Evolutionary conservation across 768 basidiomycete genomes (phyloP).

Genomic region (Tricholoma terreum): DNA sequence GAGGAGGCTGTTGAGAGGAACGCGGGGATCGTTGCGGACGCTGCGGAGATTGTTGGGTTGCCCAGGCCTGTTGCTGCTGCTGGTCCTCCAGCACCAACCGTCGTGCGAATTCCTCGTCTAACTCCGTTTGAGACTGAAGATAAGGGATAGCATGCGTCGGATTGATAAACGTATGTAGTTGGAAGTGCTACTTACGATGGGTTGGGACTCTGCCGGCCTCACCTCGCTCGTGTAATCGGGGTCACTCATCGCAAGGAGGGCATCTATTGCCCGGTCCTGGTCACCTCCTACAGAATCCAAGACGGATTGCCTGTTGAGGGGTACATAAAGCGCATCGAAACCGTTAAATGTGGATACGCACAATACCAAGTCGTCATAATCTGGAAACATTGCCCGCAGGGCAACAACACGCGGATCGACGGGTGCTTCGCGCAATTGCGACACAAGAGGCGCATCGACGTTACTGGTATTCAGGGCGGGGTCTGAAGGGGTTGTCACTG

Average conservation of each 20-base stretch:
- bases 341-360: conserved; percentile 27
- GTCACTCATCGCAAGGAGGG: conserved; percentile 82
- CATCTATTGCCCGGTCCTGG: conserved; percentile 74
- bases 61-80: conserved; percentile 35
- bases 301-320: conserved; percentile 52
- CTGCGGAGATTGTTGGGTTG: conserved; percentile 23
- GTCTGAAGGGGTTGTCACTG: background rate
- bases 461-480: background rate
- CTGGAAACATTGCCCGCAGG: conserved; percentile 72
- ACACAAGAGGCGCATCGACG: background rate
- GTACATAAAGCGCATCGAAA: background rate
- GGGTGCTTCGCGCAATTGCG: conserved; percentile 20
- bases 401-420: conserved; percentile 49
- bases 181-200: conserved; percentile 24
- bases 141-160: background rate
- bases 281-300: conserved; percentile 69
- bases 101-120: conserved; percentile 79
- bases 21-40: conserved; percentile 6
- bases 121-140: conserved; percentile 55
- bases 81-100: conserved; percentile 66
- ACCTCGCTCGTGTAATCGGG: conserved; percentile 59
- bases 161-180: background rate
- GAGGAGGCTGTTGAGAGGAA: conserved; percentile 21
- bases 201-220: conserved; percentile 18
- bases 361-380: conserved; percentile 74